A percentile compares a stretch with the other conserved stretches of the same genome.
These are phyloP conservation scores for Leccinum pellstonianum DNA, from an alignment of 768 basidiomycete species.

Conservation along the genomic window DNA sequence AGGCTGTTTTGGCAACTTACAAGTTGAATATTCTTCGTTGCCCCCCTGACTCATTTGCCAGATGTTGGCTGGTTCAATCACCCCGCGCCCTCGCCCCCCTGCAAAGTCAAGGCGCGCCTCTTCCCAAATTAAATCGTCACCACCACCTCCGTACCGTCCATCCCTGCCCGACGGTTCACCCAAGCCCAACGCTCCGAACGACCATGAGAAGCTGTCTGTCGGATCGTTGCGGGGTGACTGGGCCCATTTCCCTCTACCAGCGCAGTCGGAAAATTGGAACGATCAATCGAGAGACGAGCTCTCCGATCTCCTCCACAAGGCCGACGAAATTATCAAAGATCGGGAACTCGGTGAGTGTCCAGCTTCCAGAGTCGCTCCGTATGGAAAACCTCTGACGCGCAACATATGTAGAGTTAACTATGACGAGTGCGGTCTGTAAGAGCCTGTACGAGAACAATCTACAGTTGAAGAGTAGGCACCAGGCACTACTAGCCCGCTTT, in stretches of 20 bases:
- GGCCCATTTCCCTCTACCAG: conserved; percentile 24
- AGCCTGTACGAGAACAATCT: conserved; percentile 68
- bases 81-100: conserved; percentile 67
- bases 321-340: conserved; percentile 72
- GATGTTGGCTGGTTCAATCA: conserved; percentile 41
- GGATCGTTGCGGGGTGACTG: conserved; percentile 16
- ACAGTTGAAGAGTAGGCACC: conserved; percentile 67
- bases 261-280: conserved; percentile 47
- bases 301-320: conserved; percentile 64
- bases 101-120: conserved; percentile 58
- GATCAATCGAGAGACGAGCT: conserved; percentile 76
- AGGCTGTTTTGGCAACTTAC: background rate
- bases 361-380: background rate
- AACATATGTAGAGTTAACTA: conserved; percentile 52
- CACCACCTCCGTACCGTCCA: conserved; percentile 60
- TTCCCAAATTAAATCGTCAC: conserved; percentile 37
- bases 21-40: conserved; percentile 10
- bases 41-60: conserved; percentile 31
- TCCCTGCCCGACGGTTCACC: conserved; percentile 33
- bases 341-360: conserved; percentile 66
- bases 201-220: conserved; percentile 37
- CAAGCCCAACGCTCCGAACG: conserved; percentile 15
- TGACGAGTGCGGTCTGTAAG: conserved; percentile 69
- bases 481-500: conserved; percentile 64
- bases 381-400: conserved; percentile 12